Evolutionary conservation across 352 stramenopile genomes (phyloP).

Genomic region (Phytophthora brassicae): DNA sequence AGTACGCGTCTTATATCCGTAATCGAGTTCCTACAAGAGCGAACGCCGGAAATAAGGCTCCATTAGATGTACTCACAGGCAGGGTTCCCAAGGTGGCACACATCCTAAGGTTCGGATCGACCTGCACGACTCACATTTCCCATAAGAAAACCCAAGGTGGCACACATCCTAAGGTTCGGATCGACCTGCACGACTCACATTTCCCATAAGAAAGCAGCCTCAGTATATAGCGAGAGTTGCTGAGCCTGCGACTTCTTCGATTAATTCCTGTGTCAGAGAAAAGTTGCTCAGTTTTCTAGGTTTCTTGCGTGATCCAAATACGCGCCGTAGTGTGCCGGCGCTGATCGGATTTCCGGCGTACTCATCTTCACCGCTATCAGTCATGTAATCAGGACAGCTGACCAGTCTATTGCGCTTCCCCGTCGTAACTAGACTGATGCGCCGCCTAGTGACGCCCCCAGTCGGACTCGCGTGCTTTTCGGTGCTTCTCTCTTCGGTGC

Average conservation of each 20-base stretch:
- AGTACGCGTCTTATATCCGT: not conserved
- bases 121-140: constrained; percentile 4
- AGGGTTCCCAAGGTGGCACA: not conserved
- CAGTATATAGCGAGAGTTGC: not conserved
- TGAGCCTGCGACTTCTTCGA: too few species aligned
- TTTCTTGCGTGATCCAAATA: too few species aligned
- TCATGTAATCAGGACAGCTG: not conserved
- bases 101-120: not conserved
- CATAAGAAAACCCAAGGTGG: too few species aligned
- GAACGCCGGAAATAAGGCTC: not conserved
- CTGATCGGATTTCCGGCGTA: not conserved
- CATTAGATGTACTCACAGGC: not conserved
- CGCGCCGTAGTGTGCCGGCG: not conserved
- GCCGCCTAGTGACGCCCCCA: too few species aligned
- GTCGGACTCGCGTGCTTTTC: not conserved
- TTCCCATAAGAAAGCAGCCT: not conserved
- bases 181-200: constrained; percentile 1
- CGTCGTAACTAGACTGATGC: not conserved
- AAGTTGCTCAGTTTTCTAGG: too few species aligned
- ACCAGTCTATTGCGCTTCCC: not conserved
- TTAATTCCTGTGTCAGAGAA: too few species aligned
- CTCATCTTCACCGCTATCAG: not conserved
- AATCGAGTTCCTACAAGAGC: not conserved
- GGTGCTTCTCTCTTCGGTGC: too few species aligned
- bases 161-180: not conserved